Evolutionary conservation across 345 rosid genomes (phyloP), one percentile per base, ranked within the genome.

Genomic region (Salix caprea): DNA sequence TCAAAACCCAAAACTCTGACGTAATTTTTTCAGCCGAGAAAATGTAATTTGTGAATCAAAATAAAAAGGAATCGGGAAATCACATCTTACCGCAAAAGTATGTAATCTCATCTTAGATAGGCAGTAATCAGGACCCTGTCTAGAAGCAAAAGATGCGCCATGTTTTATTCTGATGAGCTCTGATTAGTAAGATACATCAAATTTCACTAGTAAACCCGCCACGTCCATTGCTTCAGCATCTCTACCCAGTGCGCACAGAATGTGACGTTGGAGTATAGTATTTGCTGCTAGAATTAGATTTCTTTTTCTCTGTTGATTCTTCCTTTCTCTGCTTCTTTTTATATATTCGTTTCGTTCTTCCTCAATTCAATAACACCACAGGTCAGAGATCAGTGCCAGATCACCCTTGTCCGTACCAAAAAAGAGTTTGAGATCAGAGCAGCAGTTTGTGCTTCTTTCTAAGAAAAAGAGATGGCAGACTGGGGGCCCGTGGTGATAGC

Each of bases 401-500:
- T 32, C 46, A 46, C 14, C 26, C 24, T 32, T 1, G n/a, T 2
- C 46, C 50, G 9, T 54, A 72, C 11, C 36, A 46, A 3, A 7
- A 15, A 8, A 11, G 58, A 26, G 37, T n/a, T 21, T 13, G 73
- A 46, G 36, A 26, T n/a, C 62, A 58, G 62, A n/a, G 62, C 62
- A n/a, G 28, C 14, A 58, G 62, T 4, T 3, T n/a, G 15, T n/a
- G 9, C 14, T 32, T n/a, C 0, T 58, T 58, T 23, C 28, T n/a
- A 9, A 12, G 2, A 36, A 18, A 19, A 30, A 61, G 18, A 37
- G 21, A 80, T 80, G 83, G 79, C 83, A n/a, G 79, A 80, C 28
- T 80, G 79, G 76, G 83, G 83, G 37, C 76, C 83, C 1, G 79
- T 76, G 37, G 76, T 80, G 67, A 71, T 80, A 66, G 83, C 83